Base-by-base conservation (phyloP, 1,284 basidiomycete genomes). In the Takashimella tepidaria region DNA sequence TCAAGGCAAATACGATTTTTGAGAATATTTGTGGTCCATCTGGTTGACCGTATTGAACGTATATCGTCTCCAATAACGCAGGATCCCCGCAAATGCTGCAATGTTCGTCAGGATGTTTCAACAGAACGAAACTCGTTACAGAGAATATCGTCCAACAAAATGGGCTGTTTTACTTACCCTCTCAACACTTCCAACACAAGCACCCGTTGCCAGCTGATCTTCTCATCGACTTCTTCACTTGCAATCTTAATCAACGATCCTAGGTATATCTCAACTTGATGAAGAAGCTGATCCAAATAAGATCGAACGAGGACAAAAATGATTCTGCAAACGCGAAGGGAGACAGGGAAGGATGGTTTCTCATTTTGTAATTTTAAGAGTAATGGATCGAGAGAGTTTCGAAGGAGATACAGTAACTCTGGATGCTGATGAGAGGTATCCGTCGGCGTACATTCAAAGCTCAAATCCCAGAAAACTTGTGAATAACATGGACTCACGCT, bases 301-400 rank as follows among this genome's bases (percentile, higher is more conserved):
- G 93, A 89, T 58, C 96, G 93, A 51, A 98, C 80, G 8, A 98
- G 82, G 23, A 97, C 80, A 76, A 93, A 97, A 43, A 97, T 86
- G 19, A 98, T 87, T 5, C 95, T 87, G 27, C 89, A 92, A 55
- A 91, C 87, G 44, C 95, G 87, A 5, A 98, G 81, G 0, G 88
- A 89, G 48, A 93, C 81, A 0, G 92, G 89, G 73, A 98, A 98
- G 2, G 84, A 54, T 0, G 90, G 86, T 45, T 86, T 82, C 49
- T 95, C 88, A 12, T 85, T 87, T n/a, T 92, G 78, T 1, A 87
- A 81, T 66, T 88, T 89, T 58, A 93, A 84, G 4, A 98, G 79
- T 13, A 97, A 80, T 0, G 95, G 93, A 54, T 90, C 95, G 12
- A 97, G 84, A 55, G 92, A 89, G 61, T 92, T 86, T 63, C 83